A percentile compares a stretch with the other conserved stretches of the same genome.
Evolutionary conservation across 2,329 filamentous ascomycete genomes (phyloP).

Genomic region (Aciculosporium take): DNA sequence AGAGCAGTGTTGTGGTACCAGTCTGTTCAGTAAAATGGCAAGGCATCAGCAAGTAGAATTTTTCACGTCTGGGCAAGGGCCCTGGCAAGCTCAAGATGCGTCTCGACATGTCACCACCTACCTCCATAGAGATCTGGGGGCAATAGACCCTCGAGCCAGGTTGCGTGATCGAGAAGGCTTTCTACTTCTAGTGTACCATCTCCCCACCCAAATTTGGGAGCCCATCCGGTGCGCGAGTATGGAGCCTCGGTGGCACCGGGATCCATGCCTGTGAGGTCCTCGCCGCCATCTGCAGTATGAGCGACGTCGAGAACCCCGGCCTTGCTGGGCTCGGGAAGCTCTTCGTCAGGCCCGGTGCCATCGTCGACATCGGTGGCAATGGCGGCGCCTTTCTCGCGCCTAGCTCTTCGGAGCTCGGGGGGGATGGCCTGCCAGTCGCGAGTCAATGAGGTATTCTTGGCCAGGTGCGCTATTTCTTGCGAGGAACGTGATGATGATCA

Average conservation of each 20-base stretch:
- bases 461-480: neutral
- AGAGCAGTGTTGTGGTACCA: conserved; percentile 98
- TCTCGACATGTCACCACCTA: conserved; percentile 23
- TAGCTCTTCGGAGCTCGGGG: conserved; percentile 20
- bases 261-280: conserved; percentile 33
- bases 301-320: conserved; percentile 47
- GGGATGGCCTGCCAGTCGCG: conserved; percentile 20
- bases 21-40: conserved; percentile 37
- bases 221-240: conserved; percentile 60
- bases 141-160: conserved; percentile 68
- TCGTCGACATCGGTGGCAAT: conserved; percentile 71
- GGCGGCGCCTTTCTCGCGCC: conserved; percentile 44
- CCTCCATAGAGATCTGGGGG: conserved; percentile 85
- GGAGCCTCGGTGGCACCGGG: conserved; percentile 36
- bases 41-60: neutral
- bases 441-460: neutral
- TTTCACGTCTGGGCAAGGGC: neutral
- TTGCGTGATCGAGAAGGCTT: conserved; percentile 74
- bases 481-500: neutral
- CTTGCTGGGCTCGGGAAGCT: conserved; percentile 62
- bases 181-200: conserved; percentile 41
- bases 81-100: neutral
- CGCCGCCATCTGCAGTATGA: conserved; percentile 34
- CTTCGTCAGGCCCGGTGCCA: conserved; percentile 53
- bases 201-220: conserved; percentile 66